Evolutionary conservation across 768 basidiomycete genomes (phyloP).

Genomic region (Trametes maxima): DNA sequence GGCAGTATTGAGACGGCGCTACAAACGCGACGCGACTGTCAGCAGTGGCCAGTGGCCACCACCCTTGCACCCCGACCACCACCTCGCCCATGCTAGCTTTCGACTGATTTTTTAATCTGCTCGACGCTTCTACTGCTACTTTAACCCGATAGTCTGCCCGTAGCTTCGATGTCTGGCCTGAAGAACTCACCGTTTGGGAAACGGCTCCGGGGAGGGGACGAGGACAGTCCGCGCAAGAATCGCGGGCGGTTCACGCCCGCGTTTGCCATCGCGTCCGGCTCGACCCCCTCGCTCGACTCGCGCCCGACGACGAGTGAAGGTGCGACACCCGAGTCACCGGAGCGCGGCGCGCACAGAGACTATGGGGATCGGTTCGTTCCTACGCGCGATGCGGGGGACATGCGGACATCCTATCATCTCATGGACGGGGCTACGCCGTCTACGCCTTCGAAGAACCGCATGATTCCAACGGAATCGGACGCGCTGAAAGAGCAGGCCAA

Average conservation of each 20-base stretch:
- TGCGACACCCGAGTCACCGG: conserved; percentile 47
- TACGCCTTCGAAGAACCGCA: conserved; percentile 43
- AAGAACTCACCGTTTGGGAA: conserved; percentile 88
- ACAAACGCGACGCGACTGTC: conserved; percentile 30
- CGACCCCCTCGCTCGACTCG: conserved; percentile 60
- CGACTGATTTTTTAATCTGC: conserved; percentile 26
- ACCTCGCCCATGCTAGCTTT: conserved; percentile 26
- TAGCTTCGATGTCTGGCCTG: conserved; percentile 62
- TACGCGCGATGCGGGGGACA: conserved; percentile 57
- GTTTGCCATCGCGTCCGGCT: conserved; percentile 50
- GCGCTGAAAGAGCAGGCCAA: conserved; percentile 77
- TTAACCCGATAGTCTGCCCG: conserved; percentile 14
- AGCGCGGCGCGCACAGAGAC: conserved; percentile 27
- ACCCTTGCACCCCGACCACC: conserved; percentile 10
- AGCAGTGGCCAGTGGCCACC: conserved; percentile 20
- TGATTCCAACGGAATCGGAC: conserved; percentile 47
- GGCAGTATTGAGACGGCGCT: conserved; percentile 12
- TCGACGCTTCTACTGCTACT: conserved; percentile 24
- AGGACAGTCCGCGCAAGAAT: conserved; percentile 53
- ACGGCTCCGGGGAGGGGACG: conserved; percentile 69
- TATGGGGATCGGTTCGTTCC: conserved; percentile 68
- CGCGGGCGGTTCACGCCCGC: conserved; percentile 55
- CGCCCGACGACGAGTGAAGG: conserved; percentile 57
- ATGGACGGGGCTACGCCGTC: conserved; percentile 48
- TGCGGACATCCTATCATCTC: conserved; percentile 64